Base-by-base conservation (phyloP, 75 land plant genomes). In the Pinus taeda region DNA sequence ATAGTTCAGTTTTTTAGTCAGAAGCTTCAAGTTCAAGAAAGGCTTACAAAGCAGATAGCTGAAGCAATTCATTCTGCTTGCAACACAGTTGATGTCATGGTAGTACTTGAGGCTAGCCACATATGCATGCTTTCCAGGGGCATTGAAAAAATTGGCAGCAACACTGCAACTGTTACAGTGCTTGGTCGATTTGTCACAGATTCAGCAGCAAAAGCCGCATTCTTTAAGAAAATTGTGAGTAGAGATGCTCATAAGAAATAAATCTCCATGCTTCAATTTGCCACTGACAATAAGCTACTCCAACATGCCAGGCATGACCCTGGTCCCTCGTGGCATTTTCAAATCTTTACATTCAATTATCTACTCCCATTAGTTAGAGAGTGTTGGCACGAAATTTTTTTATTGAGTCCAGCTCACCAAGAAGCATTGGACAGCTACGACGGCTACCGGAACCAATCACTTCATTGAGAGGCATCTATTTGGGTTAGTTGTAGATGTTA, bases 91-190 rank as follows among this genome's bases (percentile, higher is more conserved):
- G 90, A 90, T 66, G 89, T 93, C 12, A 96, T 96, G 76, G 98
- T 96, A 53, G 91, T 93, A 21, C 86, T 92, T 57, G 98, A 96
- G 81, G 98, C 97, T 15, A 83, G 65, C 62, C 98, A 96, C 59
- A 89, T 94, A 57, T 96, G 98, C 83, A 93, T 96, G 94, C 77
- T 93, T 24, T 83, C 98, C 2, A 80, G 98, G 79, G 98, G 98
- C 66, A 88, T 96, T 69, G 91, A 91, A 82, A 92, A 96, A 78
- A 79, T 90, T 11, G 92, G 97, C 2, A 91, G 94, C 64, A 88
- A 73, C 53, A 96, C 98, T 37, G 94, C 90, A 18, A 96, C 98
- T 14, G 79, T 86, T 77, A 94, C 94, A 57, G 83, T 85, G 15
- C 69, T 91, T 74, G 98, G 98, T 49, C 81, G 74, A n/a, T 93